phyloP scores from a whole-genome alignment of 2,329 filamentous ascomycete genomes.

The Fusarium mundagurra region DNA sequence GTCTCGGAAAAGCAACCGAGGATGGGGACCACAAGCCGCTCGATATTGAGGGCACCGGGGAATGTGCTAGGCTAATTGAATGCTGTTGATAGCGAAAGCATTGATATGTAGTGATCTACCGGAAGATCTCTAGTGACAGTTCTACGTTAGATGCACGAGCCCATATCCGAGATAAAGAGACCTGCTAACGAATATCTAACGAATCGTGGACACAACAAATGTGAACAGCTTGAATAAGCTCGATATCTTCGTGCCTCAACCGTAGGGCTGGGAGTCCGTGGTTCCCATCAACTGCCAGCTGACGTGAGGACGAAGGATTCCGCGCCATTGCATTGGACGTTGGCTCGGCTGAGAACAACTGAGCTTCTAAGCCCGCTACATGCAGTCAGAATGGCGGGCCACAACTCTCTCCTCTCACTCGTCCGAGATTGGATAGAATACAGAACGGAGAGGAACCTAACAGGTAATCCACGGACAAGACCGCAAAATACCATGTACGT shows the following conservation, averaged over 20 bases:
- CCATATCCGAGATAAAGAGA: background rate
- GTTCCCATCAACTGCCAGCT: constrained; percentile 20
- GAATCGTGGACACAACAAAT: background rate
- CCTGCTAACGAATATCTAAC: background rate
- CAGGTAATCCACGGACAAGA: constrained; percentile 7
- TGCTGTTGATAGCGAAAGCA: background rate
- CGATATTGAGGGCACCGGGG: background rate
- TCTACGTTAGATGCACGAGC: background rate
- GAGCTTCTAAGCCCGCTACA: background rate
- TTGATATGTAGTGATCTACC: background rate
- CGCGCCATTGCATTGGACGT: background rate
- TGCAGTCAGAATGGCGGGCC: constrained; percentile 5
- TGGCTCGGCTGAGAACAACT: constrained; percentile 6
- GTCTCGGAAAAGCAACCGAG: constrained; percentile 28
- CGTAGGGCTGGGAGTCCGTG: constrained; percentile 5
- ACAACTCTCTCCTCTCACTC: background rate
- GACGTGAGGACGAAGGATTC: constrained; percentile 28
- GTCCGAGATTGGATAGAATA: background rate
- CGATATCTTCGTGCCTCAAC: background rate
- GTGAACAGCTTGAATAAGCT: background rate
- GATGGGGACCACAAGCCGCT: background rate
- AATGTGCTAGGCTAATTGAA: background rate
- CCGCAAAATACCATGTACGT: background rate
- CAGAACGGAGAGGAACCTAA: constrained; percentile 4
- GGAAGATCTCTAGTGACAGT: background rate